phyloP scores from a whole-genome alignment of 2,329 filamentous ascomycete species.

The Colletotrichum godetiae region DNA sequence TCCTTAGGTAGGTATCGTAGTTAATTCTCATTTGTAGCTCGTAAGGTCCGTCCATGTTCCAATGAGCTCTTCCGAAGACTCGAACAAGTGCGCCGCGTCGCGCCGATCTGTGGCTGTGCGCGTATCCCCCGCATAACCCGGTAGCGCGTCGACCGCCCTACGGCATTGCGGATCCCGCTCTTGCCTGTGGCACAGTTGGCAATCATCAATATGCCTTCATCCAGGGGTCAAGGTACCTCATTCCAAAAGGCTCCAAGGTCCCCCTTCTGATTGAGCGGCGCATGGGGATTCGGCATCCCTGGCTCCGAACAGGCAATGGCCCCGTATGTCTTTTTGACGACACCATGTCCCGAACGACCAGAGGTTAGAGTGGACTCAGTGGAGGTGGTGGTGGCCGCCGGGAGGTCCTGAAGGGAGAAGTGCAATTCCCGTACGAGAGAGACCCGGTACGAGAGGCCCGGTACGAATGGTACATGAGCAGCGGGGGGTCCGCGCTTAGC shows the following conservation, averaged over 20 bases:
- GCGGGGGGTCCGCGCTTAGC: background rate
- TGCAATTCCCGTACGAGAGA: slow-evolving; percentile 11
- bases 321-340: slow-evolving; percentile 37
- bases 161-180: slow-evolving; percentile 3
- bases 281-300: slow-evolving; percentile 17
- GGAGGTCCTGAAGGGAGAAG: slow-evolving; percentile 21
- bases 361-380: background rate
- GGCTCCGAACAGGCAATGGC: slow-evolving; percentile 16
- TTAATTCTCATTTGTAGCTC: background rate
- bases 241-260: background rate
- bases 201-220: background rate
- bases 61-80: background rate
- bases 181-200: slow-evolving; percentile 20
- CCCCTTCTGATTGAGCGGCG: background rate
- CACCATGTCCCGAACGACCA: slow-evolving; percentile 37
- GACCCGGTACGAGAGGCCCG: no score
- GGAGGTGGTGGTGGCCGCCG: background rate
- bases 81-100: background rate
- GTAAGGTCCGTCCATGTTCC: background rate
- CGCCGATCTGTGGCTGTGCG: slow-evolving; percentile 34
- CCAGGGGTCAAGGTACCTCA: background rate
- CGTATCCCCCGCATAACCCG: slow-evolving; percentile 19
- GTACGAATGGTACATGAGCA: no score
- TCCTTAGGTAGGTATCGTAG: background rate
- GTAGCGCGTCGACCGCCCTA: slow-evolving; percentile 9